Percentiles rank a stretch among this genome's conserved stretches.
Conservation (phyloP, 2,329 filamentous ascomycete genomes). For the Fusarium luffae region DNA sequence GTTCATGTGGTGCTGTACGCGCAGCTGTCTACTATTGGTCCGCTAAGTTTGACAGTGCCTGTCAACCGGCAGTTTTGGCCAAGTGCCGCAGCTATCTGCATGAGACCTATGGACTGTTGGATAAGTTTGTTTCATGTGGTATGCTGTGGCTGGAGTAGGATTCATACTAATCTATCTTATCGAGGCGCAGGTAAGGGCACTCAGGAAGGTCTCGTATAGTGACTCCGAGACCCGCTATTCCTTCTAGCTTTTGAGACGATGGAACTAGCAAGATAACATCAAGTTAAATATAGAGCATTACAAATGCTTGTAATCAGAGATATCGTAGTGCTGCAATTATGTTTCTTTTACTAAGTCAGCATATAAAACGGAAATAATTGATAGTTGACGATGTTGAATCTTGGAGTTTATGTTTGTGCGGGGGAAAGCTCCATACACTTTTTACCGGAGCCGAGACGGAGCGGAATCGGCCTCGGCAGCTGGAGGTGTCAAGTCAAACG, state of each 20-base stretch:
- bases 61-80: background rate
- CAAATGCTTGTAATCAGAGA: background rate
- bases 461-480: conserved; percentile 28
- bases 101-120: background rate
- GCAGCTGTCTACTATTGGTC: conserved; percentile 6
- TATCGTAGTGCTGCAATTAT: background rate
- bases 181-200: no score
- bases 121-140: background rate
- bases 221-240: background rate
- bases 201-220: background rate
- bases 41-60: background rate
- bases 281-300: background rate
- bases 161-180: no score
- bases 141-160: background rate
- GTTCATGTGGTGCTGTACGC: background rate
- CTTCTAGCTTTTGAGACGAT: background rate
- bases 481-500: conserved; percentile 12
- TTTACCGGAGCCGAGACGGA: conserved; percentile 29
- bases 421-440: conserved; percentile 8
- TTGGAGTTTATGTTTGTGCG: conserved; percentile 2
- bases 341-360: no score
- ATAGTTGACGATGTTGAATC: background rate
- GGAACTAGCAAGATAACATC: background rate
- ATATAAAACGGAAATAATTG: conserved; percentile 9
- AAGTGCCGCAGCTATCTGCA: background rate